A percentile compares a stretch with the other conserved stretches of the same genome.
phyloP scores from a whole-genome alignment of 371 early-diverging fungal genomes.

The Mortierella sp. region DNA sequence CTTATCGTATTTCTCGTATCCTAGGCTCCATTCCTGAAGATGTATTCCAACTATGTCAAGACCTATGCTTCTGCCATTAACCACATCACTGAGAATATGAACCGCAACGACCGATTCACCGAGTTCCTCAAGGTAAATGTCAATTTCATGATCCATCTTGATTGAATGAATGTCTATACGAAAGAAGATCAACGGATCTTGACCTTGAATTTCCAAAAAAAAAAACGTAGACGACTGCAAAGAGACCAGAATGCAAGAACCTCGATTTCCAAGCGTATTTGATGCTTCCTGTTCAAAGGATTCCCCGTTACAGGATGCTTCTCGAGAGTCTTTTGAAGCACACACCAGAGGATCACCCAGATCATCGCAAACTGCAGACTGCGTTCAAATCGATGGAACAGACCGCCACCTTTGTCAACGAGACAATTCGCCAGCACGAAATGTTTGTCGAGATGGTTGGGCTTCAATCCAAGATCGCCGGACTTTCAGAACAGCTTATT shows the following conservation, averaged over 20 bases:
- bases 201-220: too few relatives aligned
- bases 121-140: conserved; percentile 56
- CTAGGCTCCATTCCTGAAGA: conserved; percentile 73
- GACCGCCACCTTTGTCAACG: conserved; percentile 80
- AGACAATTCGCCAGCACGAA: conserved; percentile 78
- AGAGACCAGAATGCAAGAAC: conserved; percentile 62
- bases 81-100: conserved; percentile 53
- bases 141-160: too few relatives aligned
- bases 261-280: conserved; percentile 80
- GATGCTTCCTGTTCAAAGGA: conserved; percentile 85
- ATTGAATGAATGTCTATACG: too few relatives aligned
- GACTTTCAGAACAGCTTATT: conserved; percentile 65
- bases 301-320: conserved; percentile 84
- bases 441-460: conserved; percentile 73
- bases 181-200: too few relatives aligned
- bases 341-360: conserved; percentile 72
- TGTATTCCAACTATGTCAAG: conserved; percentile 74
- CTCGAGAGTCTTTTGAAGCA: conserved; percentile 73
- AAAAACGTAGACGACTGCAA: conserved; percentile 50
- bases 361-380: conserved; percentile 60
- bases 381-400: conserved; percentile 66
- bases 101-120: conserved; percentile 52
- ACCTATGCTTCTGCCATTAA: conserved; percentile 56
- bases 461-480: conserved; percentile 70
- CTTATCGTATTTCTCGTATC: not conserved